Percentiles rank a stretch among this genome's conserved stretches.
Conservation (phyloP, 2,329 filamentous ascomycete genomes). For the Colletotrichum tropicicola region DNA sequence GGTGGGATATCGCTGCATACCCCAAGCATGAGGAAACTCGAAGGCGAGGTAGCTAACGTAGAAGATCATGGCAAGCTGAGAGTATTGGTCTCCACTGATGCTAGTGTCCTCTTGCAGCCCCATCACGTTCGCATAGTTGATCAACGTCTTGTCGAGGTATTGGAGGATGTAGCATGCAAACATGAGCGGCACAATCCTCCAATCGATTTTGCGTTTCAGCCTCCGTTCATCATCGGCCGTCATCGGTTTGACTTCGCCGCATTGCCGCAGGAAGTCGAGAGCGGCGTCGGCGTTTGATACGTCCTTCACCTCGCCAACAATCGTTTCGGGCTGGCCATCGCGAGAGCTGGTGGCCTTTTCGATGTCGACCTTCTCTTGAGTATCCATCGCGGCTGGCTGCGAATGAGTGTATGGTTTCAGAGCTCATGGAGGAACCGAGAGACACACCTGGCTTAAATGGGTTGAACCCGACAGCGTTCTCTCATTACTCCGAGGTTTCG, state of each 20-base stretch:
- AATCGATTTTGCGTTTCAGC: conserved; percentile 32
- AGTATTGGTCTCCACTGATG: conserved; percentile 65
- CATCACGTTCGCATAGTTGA: conserved; percentile 61
- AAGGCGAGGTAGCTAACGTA: conserved; percentile 68
- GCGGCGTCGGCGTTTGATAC: conserved; percentile 16
- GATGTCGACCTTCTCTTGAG: background rate
- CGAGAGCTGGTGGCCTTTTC: background rate
- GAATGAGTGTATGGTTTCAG: background rate
- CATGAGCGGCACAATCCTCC: conserved; percentile 33
- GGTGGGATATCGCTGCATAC: conserved; percentile 57
- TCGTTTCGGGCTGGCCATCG: background rate
- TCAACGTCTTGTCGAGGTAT: conserved; percentile 25
- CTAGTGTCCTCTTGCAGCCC: conserved; percentile 58
- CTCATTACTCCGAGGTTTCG: too few species aligned
- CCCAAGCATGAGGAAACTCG: conserved; percentile 64
- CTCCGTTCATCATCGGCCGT: conserved; percentile 2
- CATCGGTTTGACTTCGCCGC: background rate
- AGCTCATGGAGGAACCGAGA: too few species aligned
- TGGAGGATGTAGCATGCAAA: conserved; percentile 27
- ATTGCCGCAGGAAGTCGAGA: background rate
- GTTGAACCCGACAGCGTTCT: too few species aligned
- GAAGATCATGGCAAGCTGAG: conserved; percentile 64
- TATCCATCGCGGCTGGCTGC: background rate
- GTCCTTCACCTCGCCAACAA: conserved; percentile 14
- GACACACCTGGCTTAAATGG: background rate